Evolutionary conservation across 257 asterid genomes (phyloP), one percentile per base, ranked within the genome.

Genomic region (Craterostigma plantagineum): DNA sequence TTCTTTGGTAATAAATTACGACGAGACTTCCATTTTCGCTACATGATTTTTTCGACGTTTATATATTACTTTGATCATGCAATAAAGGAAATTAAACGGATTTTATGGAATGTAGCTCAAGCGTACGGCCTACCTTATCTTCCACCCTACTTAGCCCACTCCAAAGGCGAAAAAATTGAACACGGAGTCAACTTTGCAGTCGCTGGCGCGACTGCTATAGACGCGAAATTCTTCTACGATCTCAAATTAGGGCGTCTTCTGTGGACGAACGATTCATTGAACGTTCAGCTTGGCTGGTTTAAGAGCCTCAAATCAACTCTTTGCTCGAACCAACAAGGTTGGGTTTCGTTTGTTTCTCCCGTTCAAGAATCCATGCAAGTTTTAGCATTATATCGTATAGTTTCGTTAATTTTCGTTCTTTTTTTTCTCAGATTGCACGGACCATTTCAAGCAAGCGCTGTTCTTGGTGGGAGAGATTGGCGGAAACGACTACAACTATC

Each of bases 381-480:
- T n/a, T n/a, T n/a, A n/a, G n/a, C n/a, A n/a, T n/a, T n/a, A n/a
- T n/a, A n/a, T n/a, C n/a, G n/a, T n/a, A n/a, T n/a, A n/a, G n/a
- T n/a, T n/a, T n/a, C n/a, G n/a, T n/a, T n/a, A n/a, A n/a, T n/a
- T n/a, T n/a, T n/a, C n/a, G n/a, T n/a, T n/a, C n/a, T 27, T 27
- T 46, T 33, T 8, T 11, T 50, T 7, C 11, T 35, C 72, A 83
- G 95, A 69, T 38, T 79, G 93, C 46, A 52, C 58, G 12, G 57
- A 61, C 0, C 60, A 62, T 27, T 73, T 83, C 6, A 65, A 52
- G 33, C 63, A 54, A 39, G 65, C 87, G 12, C 59, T 83, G 1
- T 83, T 83, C 56, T 54, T 83, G 4, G 81, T 83, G 58, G 95
- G 95, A 27, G 95, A 83, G 64, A 83, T 83, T 4, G 95, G 95